These are phyloP conservation scores for Ogataea saltuana DNA, from an alignment of 805 yeast genomes.

Conservation along the genomic window DNA sequence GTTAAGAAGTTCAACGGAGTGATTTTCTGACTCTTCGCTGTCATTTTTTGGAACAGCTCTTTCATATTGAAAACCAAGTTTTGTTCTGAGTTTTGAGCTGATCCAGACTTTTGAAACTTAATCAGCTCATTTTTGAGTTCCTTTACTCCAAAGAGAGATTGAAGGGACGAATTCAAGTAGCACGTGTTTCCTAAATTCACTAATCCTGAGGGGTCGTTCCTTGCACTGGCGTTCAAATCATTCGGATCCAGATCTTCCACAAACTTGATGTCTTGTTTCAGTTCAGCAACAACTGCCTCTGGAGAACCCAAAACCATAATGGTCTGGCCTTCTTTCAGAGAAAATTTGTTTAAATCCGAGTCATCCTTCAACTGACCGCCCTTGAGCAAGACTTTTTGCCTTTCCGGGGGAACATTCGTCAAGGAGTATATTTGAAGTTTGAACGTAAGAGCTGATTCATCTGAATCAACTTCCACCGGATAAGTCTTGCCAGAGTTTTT, in stretches of 20 bases:
- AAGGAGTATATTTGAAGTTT: slow-evolving; percentile 68
- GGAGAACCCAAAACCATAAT: slow-evolving; percentile 94
- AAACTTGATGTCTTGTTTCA: slow-evolving; percentile 56
- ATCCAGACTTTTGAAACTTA: slow-evolving; percentile 22
- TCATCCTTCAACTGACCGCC: slow-evolving; percentile 87
- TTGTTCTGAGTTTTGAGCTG: slow-evolving; percentile 24
- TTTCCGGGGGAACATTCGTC: slow-evolving; percentile 81
- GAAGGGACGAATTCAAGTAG: slow-evolving; percentile 70
- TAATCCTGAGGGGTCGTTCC: slow-evolving; percentile 61
- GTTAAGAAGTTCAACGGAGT: slow-evolving; percentile 70
- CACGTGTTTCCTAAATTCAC: slow-evolving; percentile 76
- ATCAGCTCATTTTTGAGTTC: slow-evolving; percentile 41
- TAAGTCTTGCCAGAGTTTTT: slow-evolving; percentile 72
- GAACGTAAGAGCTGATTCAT: slow-evolving; percentile 58
- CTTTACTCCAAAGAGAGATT: slow-evolving; percentile 48
- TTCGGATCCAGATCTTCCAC: slow-evolving; percentile 58
- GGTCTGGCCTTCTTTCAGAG: slow-evolving; percentile 62
- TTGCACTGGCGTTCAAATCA: slow-evolving; percentile 23
- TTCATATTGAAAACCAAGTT: slow-evolving; percentile 39
- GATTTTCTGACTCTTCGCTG: slow-evolving; percentile 43
- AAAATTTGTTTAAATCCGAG: slow-evolving; percentile 46
- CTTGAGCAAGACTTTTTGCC: slow-evolving; percentile 88
- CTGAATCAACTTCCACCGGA: slow-evolving; percentile 54
- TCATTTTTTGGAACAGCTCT: slow-evolving; percentile 47
- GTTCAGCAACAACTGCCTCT: slow-evolving; percentile 46